Conservation (phyloP, 2,329 filamentous ascomycete genomes). For the Cladosporium sp. region DNA sequence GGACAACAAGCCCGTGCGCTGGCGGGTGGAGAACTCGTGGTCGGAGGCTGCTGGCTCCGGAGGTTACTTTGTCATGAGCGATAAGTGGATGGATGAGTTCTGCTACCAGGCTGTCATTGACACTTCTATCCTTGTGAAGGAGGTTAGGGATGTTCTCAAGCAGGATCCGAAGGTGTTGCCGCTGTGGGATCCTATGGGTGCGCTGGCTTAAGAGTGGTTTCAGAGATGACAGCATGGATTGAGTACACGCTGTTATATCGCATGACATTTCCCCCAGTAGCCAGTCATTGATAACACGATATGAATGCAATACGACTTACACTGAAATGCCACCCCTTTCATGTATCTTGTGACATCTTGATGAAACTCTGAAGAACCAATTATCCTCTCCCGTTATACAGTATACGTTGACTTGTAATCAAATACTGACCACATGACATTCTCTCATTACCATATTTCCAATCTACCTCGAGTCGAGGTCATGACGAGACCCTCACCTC, state of each 20-base stretch:
- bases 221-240: background rate
- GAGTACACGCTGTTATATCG: too few species aligned
- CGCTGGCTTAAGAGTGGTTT: conserved; percentile 25
- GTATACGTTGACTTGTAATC: too few species aligned
- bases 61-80: conserved; percentile 87
- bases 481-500: background rate
- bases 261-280: background rate
- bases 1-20: conserved; percentile 62
- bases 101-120: conserved; percentile 84
- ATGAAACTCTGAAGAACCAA: too few species aligned
- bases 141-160: conserved; percentile 65
- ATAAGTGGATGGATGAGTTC: conserved; percentile 61
- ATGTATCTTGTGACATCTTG: too few species aligned
- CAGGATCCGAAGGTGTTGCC: conserved; percentile 67
- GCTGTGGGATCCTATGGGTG: conserved; percentile 40
- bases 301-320: background rate
- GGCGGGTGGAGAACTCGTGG: conserved; percentile 88
- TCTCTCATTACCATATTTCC: too few species aligned
- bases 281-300: background rate
- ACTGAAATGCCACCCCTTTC: too few species aligned
- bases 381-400: too few species aligned
- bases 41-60: conserved; percentile 62
- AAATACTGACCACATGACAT: too few species aligned
- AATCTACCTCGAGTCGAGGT: background rate
- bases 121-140: conserved; percentile 53